Evolutionary conservation across 108 stramenopile genomes (phyloP).

Genomic region (Fragilaria crotonensis): DNA sequence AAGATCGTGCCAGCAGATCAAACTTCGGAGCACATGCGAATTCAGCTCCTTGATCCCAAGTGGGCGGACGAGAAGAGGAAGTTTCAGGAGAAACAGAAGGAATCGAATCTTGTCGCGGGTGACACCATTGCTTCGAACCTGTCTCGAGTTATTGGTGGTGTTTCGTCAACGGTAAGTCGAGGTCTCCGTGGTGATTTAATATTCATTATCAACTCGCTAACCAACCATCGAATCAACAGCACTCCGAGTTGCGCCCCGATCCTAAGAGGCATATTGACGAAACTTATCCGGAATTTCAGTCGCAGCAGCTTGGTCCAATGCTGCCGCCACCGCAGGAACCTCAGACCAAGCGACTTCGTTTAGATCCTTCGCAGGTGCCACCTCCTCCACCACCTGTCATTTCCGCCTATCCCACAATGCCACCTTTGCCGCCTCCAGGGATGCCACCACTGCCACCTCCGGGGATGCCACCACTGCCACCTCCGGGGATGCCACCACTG

Average conservation of each 20-base stretch:
- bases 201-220: not conserved
- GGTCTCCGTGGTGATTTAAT: not conserved
- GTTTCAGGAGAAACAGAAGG: conserved; percentile 90
- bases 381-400: no score
- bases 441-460: not conserved
- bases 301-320: not conserved
- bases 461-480: not conserved
- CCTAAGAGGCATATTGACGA: not conserved
- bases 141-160: conserved; percentile 32
- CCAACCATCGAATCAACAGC: not conserved
- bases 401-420: not conserved
- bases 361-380: not conserved
- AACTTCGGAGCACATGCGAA: conserved; percentile 95
- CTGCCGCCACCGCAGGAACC: not conserved
- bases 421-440: not conserved
- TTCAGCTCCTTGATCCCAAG: conserved; percentile 96
- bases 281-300: not conserved
- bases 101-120: conserved; percentile 85
- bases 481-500: not conserved
- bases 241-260: not conserved
- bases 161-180: conserved; percentile 28
- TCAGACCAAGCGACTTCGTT: not conserved
- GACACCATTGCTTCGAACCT: conserved; percentile 89
- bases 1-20: conserved; percentile 79
- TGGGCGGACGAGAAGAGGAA: conserved; percentile 85